Evolutionary conservation across 2,329 filamentous ascomycete genomes (phyloP), one percentile per base, ranked within the genome.

Genomic region (Colletotrichum orchidophilum): DNA sequence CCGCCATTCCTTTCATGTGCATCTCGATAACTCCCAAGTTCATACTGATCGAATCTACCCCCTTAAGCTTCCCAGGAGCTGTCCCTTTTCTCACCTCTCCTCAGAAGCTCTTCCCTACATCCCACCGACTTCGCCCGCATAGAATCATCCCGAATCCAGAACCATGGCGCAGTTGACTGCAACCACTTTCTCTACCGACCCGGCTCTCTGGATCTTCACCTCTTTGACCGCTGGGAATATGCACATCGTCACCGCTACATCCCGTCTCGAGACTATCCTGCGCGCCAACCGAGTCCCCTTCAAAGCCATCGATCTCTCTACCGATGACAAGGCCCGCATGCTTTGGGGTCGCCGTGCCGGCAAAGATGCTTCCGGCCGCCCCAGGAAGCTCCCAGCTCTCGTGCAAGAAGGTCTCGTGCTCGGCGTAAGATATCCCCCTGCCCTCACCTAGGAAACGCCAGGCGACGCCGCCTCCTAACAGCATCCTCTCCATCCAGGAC

Each of bases 221-320:
- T 98, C 96, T 63, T 88, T 99, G 66, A 98, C 96, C 24, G 94
- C 96, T 70, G 96, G 96, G 74, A 97, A 95, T 50, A 97, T 95
- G 27, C 95, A 98, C 81, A 97, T 98, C 80, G 92, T 98, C 78
- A 98, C 96, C 50, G 96, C 95, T 29, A 98, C 96, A 1, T 97
- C 95, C 65, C 93, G 96, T 58, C 91, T 99, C 75, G 96, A 99
- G 83, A 98, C 95, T 13, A 98, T 99, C 78, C 88, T 99, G 71
- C 96, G 94, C 79, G 95, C 95, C 74, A 98, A 98, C 86, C 93
- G 93, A 76, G 93, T 99, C 70, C 94, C 95, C 12, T 99, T 98
- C 86, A 94, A 94, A 80, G 95, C 94, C 74, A 87, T 98, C 78
- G 96, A 99, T 82, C 90, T 96, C 53, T 94, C 96, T 50, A 97